Conservation (phyloP, 2,329 filamentous ascomycete species). For the Pestalotiopsis sp. region DNA sequence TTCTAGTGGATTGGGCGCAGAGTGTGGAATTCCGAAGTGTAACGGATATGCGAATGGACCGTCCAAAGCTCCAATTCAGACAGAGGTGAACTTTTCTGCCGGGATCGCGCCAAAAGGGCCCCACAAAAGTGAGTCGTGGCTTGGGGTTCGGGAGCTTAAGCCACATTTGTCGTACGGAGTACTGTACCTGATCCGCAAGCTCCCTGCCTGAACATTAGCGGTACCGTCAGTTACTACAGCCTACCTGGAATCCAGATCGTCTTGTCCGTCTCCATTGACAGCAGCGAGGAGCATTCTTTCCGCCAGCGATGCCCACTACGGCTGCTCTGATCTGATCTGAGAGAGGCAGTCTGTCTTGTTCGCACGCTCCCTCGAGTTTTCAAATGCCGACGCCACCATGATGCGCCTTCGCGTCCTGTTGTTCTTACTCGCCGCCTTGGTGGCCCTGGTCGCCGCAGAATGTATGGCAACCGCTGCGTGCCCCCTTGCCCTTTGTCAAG, state of each 20-base stretch:
- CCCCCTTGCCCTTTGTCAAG: too few relatives aligned
- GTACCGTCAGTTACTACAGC: too few relatives aligned
- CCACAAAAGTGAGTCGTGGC: background rate
- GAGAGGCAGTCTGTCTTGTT: background rate
- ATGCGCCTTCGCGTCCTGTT: constrained; percentile 28
- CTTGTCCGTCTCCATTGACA: background rate
- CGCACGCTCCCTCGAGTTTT: background rate
- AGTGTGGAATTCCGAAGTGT: background rate
- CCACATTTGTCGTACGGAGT: background rate
- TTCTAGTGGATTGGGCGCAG: constrained; percentile 13
- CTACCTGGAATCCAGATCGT: background rate
- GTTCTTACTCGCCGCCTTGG: constrained; percentile 31
- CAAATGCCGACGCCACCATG: constrained; percentile 22
- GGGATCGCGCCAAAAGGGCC: background rate
- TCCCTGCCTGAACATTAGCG: too few relatives aligned
- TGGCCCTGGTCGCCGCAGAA: constrained; percentile 37
- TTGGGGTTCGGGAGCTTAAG: background rate
- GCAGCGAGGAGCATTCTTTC: background rate
- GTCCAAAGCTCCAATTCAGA: background rate
- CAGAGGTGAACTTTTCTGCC: constrained; percentile 13
- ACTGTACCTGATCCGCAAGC: too few relatives aligned
- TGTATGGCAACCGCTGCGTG: constrained; percentile 35
- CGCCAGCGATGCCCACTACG: background rate
- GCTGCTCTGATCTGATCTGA: background rate
- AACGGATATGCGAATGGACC: background rate